Conservation (phyloP, 495 filamentous ascomycete genomes). For the Podospora anserina region DNA sequence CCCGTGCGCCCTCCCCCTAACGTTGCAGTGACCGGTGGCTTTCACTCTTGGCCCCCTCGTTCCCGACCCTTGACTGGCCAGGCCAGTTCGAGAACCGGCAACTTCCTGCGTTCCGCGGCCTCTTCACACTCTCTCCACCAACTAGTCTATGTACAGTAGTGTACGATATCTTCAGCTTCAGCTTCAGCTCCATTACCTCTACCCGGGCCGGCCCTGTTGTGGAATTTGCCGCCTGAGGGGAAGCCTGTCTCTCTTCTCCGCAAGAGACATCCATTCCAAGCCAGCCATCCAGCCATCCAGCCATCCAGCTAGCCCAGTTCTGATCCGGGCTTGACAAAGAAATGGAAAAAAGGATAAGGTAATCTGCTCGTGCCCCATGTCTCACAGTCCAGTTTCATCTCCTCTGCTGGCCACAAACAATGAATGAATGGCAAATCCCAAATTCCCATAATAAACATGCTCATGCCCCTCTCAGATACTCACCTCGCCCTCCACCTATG, state of each 20-base stretch:
- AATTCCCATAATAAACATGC: background rate
- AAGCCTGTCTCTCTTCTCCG: background rate
- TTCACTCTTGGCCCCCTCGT: background rate
- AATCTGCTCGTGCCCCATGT: background rate
- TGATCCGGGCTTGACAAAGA: background rate
- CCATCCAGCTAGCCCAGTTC: too few species aligned
- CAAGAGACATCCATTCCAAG: background rate
- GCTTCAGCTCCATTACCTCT: too few species aligned
- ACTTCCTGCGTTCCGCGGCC: background rate
- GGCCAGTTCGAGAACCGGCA: background rate
- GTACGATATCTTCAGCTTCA: background rate
- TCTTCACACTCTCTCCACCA: background rate
- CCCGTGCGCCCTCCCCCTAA: constrained; percentile 14
- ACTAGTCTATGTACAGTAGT: too few species aligned
- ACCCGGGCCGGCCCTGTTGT: too few species aligned
- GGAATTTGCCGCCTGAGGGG: background rate
- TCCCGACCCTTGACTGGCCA: background rate
- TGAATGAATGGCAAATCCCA: background rate
- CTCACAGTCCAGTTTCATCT: background rate
- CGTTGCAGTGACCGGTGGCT: background rate
- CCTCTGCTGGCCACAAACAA: background rate
- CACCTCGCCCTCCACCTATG: background rate
- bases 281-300: too few species aligned
- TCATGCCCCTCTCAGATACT: background rate
- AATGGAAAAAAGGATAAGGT: background rate